Conservation (phyloP, 192 early-diverging fungal species). For the Podila clonocystis region DNA sequence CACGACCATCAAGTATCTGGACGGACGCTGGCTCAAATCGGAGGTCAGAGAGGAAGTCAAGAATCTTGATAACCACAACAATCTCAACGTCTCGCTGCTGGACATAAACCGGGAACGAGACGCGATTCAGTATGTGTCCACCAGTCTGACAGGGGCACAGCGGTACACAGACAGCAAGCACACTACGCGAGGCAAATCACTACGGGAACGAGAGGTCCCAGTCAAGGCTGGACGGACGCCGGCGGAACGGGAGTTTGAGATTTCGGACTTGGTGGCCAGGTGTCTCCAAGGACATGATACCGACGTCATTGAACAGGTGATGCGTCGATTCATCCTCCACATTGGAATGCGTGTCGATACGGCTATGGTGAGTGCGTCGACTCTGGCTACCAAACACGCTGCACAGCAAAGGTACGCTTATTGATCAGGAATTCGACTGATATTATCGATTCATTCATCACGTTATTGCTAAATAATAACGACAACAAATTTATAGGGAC, state of each 20-base stretch:
- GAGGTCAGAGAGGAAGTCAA: constrained; percentile 5
- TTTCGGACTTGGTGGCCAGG: constrained; percentile 19
- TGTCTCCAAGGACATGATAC: constrained; percentile 27
- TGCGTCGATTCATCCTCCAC: constrained; percentile 22
- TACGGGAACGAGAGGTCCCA: constrained; percentile 16
- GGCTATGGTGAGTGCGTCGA: constrained; percentile 28
- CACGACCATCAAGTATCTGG: constrained; percentile 23
- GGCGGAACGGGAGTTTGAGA: constrained; percentile 15
- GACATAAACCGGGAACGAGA: constrained; percentile 30
- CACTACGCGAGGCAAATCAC: constrained; percentile 17
- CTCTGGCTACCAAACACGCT: constrained; percentile 24
- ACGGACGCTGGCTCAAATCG: constrained; percentile 39
- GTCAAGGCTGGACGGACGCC: constrained; percentile 1
- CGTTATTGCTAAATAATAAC: neutral
- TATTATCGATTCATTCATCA: neutral
- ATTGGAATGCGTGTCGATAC: constrained; percentile 42
- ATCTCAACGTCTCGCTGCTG: constrained; percentile 16
- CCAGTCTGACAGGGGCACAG: constrained; percentile 9
- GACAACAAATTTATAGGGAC: constrained; percentile 10
- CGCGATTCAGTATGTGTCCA: constrained; percentile 27
- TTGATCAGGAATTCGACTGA: neutral
- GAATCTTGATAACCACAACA: neutral
- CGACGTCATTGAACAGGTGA: constrained; percentile 22
- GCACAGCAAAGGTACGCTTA: constrained; percentile 37
- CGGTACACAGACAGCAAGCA: constrained; percentile 17